These are phyloP conservation scores for Talaromyces trachyspermus DNA, from an alignment of 495 filamentous ascomycete species.

Conservation along the genomic window DNA sequence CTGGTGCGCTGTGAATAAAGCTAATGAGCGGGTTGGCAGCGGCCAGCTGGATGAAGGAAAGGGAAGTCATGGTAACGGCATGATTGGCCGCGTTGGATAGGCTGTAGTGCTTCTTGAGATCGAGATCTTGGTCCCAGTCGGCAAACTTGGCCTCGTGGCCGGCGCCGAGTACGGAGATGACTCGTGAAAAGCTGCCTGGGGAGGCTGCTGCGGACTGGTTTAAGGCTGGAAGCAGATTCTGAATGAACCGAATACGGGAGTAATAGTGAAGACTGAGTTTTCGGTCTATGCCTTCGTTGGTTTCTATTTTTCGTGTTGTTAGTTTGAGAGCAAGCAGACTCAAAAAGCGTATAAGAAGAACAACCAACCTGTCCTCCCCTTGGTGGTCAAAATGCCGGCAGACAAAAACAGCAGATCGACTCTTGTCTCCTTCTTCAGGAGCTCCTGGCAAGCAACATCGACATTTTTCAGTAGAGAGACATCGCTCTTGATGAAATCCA, in stretches of 20 bases:
- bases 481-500: conserved; percentile 52
- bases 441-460: conserved; percentile 52
- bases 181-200: conserved; percentile 36
- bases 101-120: conserved; percentile 15
- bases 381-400: conserved; percentile 19
- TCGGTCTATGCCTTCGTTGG: conserved; percentile 49
- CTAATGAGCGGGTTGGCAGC: conserved; percentile 37
- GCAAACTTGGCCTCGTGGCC: conserved; percentile 48
- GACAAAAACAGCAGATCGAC: conserved; percentile 56
- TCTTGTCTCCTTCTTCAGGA: conserved; percentile 43
- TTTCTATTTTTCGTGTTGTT: conserved; percentile 30
- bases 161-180: conserved; percentile 48
- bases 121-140: conserved; percentile 42
- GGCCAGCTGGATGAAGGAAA: conserved; percentile 43
- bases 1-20: conserved; percentile 55
- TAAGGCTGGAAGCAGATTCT: conserved; percentile 56
- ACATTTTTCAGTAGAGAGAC: conserved; percentile 50
- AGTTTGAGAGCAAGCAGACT: neutral
- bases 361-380: conserved; percentile 21
- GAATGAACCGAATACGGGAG: conserved; percentile 53
- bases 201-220: conserved; percentile 27
- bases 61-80: conserved; percentile 38
- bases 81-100: conserved; percentile 33
- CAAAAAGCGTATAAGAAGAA: neutral
- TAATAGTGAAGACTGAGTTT: conserved; percentile 52